These are phyloP conservation scores for Ophiostoma piceae DNA, from an alignment of 2,329 filamentous ascomycete species.

Conservation along the genomic window DNA sequence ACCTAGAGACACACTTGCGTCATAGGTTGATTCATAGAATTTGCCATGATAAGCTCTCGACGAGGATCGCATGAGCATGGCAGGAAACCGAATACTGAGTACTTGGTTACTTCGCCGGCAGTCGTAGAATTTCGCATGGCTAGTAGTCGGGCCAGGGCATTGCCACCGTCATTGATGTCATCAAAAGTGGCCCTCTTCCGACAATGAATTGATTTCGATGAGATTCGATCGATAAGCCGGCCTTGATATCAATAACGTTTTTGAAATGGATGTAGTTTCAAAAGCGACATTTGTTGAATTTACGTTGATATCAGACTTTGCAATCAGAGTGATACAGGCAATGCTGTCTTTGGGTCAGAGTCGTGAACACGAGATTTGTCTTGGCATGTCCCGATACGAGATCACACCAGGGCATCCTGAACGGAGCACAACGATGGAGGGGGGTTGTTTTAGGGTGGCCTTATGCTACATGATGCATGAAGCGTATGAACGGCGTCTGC, in stretches of 20 bases:
- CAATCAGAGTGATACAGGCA: not conserved
- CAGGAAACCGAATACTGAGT: not conserved
- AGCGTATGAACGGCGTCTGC: not conserved
- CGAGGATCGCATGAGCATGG: not conserved
- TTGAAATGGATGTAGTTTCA: not conserved
- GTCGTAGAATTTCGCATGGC: not conserved
- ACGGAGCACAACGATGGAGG: not conserved
- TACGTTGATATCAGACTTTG: not conserved
- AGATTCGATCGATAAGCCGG: not conserved
- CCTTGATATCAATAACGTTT: not conserved
- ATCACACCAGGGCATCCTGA: not conserved
- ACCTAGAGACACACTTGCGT: not conserved
- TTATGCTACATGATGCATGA: not conserved
- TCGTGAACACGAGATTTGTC: constrained; percentile 19
- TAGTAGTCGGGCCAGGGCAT: not conserved
- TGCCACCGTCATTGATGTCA: not conserved
- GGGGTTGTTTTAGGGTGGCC: not conserved
- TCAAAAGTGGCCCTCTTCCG: not conserved
- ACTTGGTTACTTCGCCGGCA: not conserved
- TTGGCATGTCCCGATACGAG: constrained; percentile 19
- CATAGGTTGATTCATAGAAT: not conserved
- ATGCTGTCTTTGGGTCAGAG: not conserved
- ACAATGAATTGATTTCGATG: not conserved
- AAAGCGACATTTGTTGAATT: not conserved
- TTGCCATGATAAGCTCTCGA: not conserved